Percentiles rank a stretch among this genome's conserved stretches.
These are phyloP conservation scores for Gnaphalium uliginosum DNA, from an alignment of 129 eudicot species.

Conservation along the genomic window DNA sequence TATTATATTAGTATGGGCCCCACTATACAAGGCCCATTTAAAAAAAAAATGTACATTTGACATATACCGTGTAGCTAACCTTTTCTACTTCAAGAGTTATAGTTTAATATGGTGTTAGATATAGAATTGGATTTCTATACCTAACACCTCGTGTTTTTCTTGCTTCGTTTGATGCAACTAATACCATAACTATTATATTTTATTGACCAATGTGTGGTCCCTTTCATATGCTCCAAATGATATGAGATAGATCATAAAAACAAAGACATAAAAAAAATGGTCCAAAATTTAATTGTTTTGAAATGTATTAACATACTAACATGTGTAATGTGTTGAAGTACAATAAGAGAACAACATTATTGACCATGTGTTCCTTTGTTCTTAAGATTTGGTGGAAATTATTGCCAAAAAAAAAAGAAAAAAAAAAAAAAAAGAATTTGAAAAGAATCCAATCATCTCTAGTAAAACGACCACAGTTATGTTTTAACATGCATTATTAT, in stretches of 20 bases:
- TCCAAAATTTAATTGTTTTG: neutral
- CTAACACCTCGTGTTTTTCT: neutral
- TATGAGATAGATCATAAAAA: neutral
- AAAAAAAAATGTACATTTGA: too few relatives aligned
- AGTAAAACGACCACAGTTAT: neutral
- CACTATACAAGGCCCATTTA: neutral
- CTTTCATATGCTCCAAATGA: conserved; percentile 1
- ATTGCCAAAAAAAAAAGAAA: too few relatives aligned
- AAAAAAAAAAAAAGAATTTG: too few relatives aligned
- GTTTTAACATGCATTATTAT: neutral
- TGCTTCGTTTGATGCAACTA: neutral
- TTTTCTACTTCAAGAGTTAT: neutral
- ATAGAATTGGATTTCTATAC: conserved; percentile 12
- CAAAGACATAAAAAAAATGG: neutral
- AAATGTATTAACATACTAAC: too few relatives aligned
- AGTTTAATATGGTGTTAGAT: conserved; percentile 11
- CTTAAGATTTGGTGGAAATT: neutral
- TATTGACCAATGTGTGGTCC: conserved; percentile 12
- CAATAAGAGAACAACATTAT: too few relatives aligned
- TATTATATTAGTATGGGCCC: neutral
- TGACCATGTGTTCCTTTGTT: neutral
- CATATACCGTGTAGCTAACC: too few relatives aligned
- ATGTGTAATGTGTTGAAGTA: too few relatives aligned
- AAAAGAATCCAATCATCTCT: neutral
- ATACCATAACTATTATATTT: neutral